Base-by-base conservation (phyloP, 805 yeast genomes). In the Vanderwaltozyma polyspora region DNA sequence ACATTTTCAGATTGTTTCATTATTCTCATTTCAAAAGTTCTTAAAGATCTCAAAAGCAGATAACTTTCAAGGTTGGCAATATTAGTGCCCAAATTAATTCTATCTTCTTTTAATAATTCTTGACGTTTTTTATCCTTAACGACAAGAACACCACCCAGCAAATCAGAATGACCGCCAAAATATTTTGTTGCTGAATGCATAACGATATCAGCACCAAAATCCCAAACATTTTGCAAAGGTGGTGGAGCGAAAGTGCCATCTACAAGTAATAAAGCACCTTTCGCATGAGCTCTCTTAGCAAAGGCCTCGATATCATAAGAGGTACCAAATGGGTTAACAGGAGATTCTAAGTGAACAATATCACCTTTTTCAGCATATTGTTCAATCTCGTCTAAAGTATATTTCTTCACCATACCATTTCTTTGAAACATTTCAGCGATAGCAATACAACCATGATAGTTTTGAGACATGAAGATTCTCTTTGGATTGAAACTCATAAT, bases 191-290 rank as follows among this genome's bases (percentile, higher is more conserved):
- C 95, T 1, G 95, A 84, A 57, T 87, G 95, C 72, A 89, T 64
- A n/a, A 89, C 76, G 44, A 85, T 60, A 56, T 89, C 96, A 21
- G 80, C 95, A 31, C 89, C 95, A 48, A 72, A 79, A 26, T 67
- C 67, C 60, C 85, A 84, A 5, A 94, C 89, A 40, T 84, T 72
- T 46, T 75, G 80, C 37, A 86, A 60, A 13, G 95, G 95, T 11
- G 94, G 94, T 15, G 96, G 95, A 8, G 95, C 96, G 59, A 89
- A 83, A 0, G 96, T 89, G 5, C 95, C 70, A 57, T 87, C 97
- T 12, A 83, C 76, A 18, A 75, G 49, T 11, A 87, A 59, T 17
- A 64, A 47, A 0, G 94, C 95, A 14, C 94, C 94, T 35, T 73
- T 72, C 2, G 67, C 62, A 52, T 84, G 94, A 1, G 94, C 94